These are phyloP conservation scores for Penicillium parvum DNA, from an alignment of 495 filamentous ascomycete genomes.

Conservation along the genomic window DNA sequence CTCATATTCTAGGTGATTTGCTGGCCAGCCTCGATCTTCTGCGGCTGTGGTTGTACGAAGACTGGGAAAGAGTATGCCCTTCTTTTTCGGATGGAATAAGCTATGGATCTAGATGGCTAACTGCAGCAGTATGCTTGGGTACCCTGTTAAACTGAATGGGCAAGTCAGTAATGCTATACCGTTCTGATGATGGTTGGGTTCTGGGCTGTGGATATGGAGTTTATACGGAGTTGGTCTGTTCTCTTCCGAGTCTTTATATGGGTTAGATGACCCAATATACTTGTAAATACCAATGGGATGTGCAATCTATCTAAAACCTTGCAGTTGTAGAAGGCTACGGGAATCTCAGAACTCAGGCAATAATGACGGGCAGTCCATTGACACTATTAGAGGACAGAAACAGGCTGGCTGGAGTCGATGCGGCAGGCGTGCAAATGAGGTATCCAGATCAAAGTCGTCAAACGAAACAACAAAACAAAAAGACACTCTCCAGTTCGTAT, in stretches of 20 bases:
- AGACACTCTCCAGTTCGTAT: background rate
- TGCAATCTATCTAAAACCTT: background rate
- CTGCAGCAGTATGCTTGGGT: conserved; percentile 45
- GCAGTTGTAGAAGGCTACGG: background rate
- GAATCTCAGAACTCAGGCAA: background rate
- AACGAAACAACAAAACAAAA: conserved; percentile 6
- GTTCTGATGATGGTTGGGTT: conserved; percentile 29
- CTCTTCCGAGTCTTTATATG: background rate
- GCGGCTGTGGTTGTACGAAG: conserved; percentile 55
- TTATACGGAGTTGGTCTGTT: background rate
- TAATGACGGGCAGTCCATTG: background rate
- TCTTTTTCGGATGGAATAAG: background rate
- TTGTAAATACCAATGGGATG: too few relatives aligned
- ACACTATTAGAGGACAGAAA: conserved; percentile 13
- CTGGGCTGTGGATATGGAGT: background rate
- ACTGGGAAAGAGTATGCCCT: conserved; percentile 51
- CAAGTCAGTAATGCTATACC: conserved; percentile 52
- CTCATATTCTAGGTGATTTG: conserved; percentile 47
- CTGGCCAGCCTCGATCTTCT: conserved; percentile 56
- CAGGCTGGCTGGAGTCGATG: conserved; percentile 25
- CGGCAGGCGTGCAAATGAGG: conserved; percentile 25
- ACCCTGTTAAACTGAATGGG: conserved; percentile 52
- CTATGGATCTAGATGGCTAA: too few relatives aligned
- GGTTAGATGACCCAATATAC: too few relatives aligned
- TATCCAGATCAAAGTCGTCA: conserved; percentile 25